These are phyloP conservation scores for Cyberlindnera mississippiensis DNA, from an alignment of 805 yeast species.

Conservation along the genomic window DNA sequence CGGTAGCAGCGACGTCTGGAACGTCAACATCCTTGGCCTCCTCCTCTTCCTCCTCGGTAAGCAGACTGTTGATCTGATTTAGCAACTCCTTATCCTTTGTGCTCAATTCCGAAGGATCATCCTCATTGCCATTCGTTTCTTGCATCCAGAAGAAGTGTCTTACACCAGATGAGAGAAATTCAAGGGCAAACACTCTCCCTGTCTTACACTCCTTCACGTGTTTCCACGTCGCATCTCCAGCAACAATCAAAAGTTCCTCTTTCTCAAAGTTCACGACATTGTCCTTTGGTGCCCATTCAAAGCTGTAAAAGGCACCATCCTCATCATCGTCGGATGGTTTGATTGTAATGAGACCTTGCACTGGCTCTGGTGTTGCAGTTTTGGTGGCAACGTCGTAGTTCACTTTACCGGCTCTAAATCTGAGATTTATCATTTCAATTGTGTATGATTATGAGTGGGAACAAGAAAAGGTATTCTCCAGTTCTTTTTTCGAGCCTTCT, in stretches of 20 bases:
- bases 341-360: constrained; percentile 63
- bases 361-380: constrained; percentile 63
- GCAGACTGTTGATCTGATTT: constrained; percentile 44
- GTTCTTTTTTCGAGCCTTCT: no score
- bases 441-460: no score
- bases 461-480: no score
- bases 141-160: constrained; percentile 67
- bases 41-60: constrained; percentile 38
- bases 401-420: constrained; percentile 79
- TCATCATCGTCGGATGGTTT: constrained; percentile 63
- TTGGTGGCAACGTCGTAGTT: constrained; percentile 56
- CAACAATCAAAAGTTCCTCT: constrained; percentile 69
- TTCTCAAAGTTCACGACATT: constrained; percentile 40
- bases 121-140: constrained; percentile 61
- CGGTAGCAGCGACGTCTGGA: constrained; percentile 6
- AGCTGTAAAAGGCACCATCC: constrained; percentile 67
- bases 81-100: constrained; percentile 51
- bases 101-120: constrained; percentile 52
- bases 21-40: constrained; percentile 27
- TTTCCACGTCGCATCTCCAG: constrained; percentile 81
- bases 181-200: constrained; percentile 72
- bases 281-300: constrained; percentile 69
- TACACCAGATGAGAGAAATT: constrained; percentile 61
- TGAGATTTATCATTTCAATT: constrained; percentile 19
- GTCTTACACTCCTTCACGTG: constrained; percentile 64